These are phyloP conservation scores for Coemansia sp. DNA, from an alignment of 192 early-diverging fungal species.

Conservation along the genomic window DNA sequence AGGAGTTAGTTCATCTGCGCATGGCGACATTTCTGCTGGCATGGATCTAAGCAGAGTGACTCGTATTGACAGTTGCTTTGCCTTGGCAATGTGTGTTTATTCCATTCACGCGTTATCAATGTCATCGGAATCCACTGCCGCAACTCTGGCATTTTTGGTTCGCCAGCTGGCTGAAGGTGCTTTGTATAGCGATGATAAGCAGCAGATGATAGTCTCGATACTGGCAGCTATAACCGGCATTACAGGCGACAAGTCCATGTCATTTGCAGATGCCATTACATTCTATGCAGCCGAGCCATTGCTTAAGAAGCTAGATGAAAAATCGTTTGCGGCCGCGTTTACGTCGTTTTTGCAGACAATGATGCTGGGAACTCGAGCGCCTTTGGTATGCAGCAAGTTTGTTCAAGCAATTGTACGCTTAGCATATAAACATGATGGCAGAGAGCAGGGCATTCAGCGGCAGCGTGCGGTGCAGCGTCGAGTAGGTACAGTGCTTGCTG, in stretches of 20 bases:
- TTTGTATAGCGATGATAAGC: neutral
- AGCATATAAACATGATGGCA: slow-evolving; percentile 15
- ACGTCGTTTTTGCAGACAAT: slow-evolving; percentile 13
- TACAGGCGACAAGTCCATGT: neutral
- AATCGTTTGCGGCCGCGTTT: slow-evolving; percentile 18
- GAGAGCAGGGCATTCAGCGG: slow-evolving; percentile 6
- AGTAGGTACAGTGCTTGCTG: slow-evolving; percentile 18
- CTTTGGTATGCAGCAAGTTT: slow-evolving; percentile 8
- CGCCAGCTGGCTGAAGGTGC: slow-evolving; percentile 10
- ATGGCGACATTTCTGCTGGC: neutral
- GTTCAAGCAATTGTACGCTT: slow-evolving; percentile 27
- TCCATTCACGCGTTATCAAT: slow-evolving; percentile 5
- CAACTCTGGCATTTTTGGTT: slow-evolving; percentile 18
- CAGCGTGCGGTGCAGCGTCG: slow-evolving; percentile 33
- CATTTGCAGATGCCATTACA: slow-evolving; percentile 6
- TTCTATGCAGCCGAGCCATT: slow-evolving; percentile 28
- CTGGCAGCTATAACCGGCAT: neutral
- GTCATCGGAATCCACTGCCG: neutral
- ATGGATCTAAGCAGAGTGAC: neutral
- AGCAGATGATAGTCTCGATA: neutral
- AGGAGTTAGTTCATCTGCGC: neutral
- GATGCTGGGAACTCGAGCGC: neutral
- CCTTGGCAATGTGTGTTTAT: slow-evolving; percentile 17
- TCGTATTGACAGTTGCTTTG: neutral
- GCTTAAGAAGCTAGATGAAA: slow-evolving; percentile 17